Conservation (phyloP, 176 grass and related monocot genomes). For the Areca catechu region DNA sequence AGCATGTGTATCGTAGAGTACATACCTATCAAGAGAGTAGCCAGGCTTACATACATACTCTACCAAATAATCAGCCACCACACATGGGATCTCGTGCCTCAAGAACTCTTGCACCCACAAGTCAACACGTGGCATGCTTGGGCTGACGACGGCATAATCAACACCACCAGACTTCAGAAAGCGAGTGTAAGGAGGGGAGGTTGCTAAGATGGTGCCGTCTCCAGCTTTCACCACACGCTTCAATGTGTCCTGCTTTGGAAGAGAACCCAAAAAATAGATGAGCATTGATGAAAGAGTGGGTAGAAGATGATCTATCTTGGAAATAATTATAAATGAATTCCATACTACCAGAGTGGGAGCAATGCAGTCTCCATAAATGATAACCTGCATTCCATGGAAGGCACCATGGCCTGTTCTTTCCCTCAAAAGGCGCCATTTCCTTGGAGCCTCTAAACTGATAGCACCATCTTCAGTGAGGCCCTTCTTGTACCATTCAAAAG, state of each 20-base stretch:
- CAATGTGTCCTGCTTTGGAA: conserved; percentile 55
- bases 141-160: conserved; percentile 57
- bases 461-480: conserved; percentile 54
- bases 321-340: conserved; percentile 14
- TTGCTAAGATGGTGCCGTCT: conserved; percentile 71
- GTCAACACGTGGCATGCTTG: conserved; percentile 48
- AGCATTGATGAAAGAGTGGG: background rate
- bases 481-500: conserved; percentile 60
- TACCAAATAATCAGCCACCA: conserved; percentile 63
- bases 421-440: conserved; percentile 61
- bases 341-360: conserved; percentile 47
- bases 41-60: conserved; percentile 71
- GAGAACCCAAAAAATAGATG: background rate
- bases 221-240: conserved; percentile 74
- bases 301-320: too few relatives aligned
- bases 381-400: conserved; percentile 59
- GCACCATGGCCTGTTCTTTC: conserved; percentile 72
- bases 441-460: conserved; percentile 75
- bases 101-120: conserved; percentile 71
- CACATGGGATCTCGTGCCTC: conserved; percentile 42
- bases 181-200: conserved; percentile 69
- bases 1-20: conserved; percentile 50
- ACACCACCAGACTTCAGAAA: conserved; percentile 47
- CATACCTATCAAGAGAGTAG: conserved; percentile 47
- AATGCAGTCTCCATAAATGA: conserved; percentile 69